These are phyloP conservation scores for Leishmania amazonensis DNA, from an alignment of 208 protist genomes.

Conservation along the genomic window DNA sequence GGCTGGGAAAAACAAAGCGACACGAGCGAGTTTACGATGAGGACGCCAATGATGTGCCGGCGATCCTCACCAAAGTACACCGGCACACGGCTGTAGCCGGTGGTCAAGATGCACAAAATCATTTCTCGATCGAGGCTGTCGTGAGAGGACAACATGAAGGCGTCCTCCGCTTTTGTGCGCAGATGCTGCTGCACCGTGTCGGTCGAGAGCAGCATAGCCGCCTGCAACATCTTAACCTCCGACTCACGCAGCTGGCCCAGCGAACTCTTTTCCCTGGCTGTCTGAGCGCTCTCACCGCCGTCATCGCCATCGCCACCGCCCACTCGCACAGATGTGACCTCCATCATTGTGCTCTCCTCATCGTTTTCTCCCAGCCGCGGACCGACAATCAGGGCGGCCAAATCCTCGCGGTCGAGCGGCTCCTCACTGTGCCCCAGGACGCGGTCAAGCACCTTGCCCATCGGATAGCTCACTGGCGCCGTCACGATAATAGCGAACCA, in stretches of 20 bases:
- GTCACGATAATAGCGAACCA: conserved; percentile 70
- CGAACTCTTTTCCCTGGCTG: background rate
- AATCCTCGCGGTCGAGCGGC: conserved; percentile 64
- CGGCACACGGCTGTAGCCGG: conserved; percentile 84
- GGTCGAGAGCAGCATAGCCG: conserved; percentile 72
- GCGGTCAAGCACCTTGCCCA: conserved; percentile 79
- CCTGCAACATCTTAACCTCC: conserved; percentile 75
- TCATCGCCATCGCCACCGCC: background rate
- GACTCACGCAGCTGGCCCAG: conserved; percentile 45
- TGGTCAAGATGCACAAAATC: conserved; percentile 62
- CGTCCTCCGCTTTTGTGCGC: conserved; percentile 48
- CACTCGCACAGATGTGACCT: conserved; percentile 3
- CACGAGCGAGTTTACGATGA: conserved; percentile 87
- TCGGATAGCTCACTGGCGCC: conserved; percentile 74
- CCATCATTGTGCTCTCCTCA: conserved; percentile 4
- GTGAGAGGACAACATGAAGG: conserved; percentile 78
- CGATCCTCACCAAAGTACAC: conserved; percentile 75
- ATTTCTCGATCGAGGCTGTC: conserved; percentile 60
- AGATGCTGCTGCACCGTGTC: conserved; percentile 64
- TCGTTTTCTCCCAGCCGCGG: conserved; percentile 28
- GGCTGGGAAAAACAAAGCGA: conserved; percentile 62
- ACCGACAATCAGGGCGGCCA: conserved; percentile 70
- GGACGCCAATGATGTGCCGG: conserved; percentile 81
- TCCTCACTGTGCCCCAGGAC: conserved; percentile 70
- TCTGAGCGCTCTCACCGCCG: background rate